phyloP scores from a whole-genome alignment of 179 eudicot genomes.

The Gypsophila paniculata region DNA sequence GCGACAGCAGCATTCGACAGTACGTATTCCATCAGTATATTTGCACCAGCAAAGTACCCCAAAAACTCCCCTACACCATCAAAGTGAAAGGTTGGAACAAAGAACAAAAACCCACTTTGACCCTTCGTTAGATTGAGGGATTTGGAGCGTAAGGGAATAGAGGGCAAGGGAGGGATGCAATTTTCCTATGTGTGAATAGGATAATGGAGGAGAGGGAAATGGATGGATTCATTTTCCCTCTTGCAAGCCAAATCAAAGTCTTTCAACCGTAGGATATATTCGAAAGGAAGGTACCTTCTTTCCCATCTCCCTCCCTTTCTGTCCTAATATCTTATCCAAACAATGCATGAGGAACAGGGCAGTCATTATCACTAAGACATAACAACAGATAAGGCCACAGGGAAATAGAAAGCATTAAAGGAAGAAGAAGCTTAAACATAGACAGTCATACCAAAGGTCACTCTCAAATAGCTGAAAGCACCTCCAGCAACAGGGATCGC shows the following conservation, averaged over 20 bases:
- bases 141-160: too few relatives aligned
- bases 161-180: background rate
- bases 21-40: constrained; percentile 77
- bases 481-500: constrained; percentile 84
- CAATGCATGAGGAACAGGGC: background rate
- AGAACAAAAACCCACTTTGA: constrained; percentile 7
- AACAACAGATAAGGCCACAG: background rate
- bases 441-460: constrained; percentile 62
- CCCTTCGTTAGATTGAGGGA: background rate
- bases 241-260: background rate
- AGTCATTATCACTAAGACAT: background rate
- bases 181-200: background rate
- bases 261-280: background rate
- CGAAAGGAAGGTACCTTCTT: too few relatives aligned
- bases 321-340: background rate
- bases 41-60: constrained; percentile 81
- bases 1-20: constrained; percentile 82
- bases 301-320: too few relatives aligned
- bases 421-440: background rate
- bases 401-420: constrained; percentile 13
- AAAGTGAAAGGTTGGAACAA: constrained; percentile 11
- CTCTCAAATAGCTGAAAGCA: constrained; percentile 75
- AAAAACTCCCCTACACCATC: constrained; percentile 62
- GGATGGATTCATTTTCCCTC: too few relatives aligned
- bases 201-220: background rate